These are phyloP conservation scores for Zanthoxylum bungeanum DNA, from an alignment of 345 rosid genomes.

Conservation along the genomic window DNA sequence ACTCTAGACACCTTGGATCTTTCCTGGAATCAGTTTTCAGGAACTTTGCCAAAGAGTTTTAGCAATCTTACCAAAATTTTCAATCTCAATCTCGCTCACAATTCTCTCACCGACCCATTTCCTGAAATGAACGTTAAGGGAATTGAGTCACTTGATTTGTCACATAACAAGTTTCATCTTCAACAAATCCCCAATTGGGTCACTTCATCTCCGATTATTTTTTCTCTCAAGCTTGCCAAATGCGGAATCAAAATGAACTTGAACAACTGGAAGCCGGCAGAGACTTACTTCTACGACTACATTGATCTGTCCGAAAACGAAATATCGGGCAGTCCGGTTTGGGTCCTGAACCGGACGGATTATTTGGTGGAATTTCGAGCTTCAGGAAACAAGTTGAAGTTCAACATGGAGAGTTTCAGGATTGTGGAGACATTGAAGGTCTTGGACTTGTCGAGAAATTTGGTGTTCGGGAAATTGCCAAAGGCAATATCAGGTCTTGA, in stretches of 20 bases:
- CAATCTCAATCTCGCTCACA: conserved; percentile 69
- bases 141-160: conserved; percentile 71
- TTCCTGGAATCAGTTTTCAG: conserved; percentile 45
- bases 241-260: conserved; percentile 65
- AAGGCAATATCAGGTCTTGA: conserved; percentile 37
- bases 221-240: conserved; percentile 63
- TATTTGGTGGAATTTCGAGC: conserved; percentile 52
- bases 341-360: conserved; percentile 53
- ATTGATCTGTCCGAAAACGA: conserved; percentile 67
- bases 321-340: conserved; percentile 53
- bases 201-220: conserved; percentile 63
- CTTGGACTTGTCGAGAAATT: conserved; percentile 60
- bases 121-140: conserved; percentile 70
- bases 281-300: conserved; percentile 67
- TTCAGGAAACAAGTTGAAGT: conserved; percentile 47
- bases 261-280: conserved; percentile 55
- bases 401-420: conserved; percentile 43
- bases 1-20: conserved; percentile 65
- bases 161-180: conserved; percentile 56
- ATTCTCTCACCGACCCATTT: conserved; percentile 60
- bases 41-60: conserved; percentile 55
- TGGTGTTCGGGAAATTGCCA: conserved; percentile 57
- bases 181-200: conserved; percentile 71
- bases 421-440: conserved; percentile 39
- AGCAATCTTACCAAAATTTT: conserved; percentile 72